phyloP scores from a whole-genome alignment of 495 filamentous ascomycete genomes.

The Astrothelium macrocarpum region DNA sequence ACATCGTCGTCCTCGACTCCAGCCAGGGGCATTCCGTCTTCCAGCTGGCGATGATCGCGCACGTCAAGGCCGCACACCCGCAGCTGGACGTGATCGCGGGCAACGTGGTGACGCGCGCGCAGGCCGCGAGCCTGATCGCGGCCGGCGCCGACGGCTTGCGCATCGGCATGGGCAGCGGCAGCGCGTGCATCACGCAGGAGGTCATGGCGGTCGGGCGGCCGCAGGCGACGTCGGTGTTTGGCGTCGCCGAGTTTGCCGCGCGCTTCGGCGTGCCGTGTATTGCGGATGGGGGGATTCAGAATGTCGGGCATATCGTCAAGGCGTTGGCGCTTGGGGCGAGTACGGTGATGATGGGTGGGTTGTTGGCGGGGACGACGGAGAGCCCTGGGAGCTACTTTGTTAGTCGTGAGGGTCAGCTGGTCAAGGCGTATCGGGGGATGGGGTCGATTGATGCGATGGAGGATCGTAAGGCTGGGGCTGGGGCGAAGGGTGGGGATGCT shows the following conservation, averaged over 20 bases:
- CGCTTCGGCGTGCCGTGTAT: slow-evolving; percentile 96
- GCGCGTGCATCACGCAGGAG: slow-evolving; percentile 98
- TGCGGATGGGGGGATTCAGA: slow-evolving; percentile 95
- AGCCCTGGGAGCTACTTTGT: slow-evolving; percentile 96
- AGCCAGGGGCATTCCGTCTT: slow-evolving; percentile 96
- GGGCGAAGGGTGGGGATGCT: slow-evolving; percentile 48
- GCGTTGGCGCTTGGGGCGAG: slow-evolving; percentile 88
- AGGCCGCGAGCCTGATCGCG: slow-evolving; percentile 84
- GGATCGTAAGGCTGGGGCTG: slow-evolving; percentile 68
- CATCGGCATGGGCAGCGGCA: slow-evolving; percentile 98
- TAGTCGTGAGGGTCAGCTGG: slow-evolving; percentile 86
- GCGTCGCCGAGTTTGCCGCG: slow-evolving; percentile 76
- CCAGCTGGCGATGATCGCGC: slow-evolving; percentile 95
- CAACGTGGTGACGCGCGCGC: slow-evolving; percentile 94
- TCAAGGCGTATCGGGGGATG: slow-evolving; percentile 99
- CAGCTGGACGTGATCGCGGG: slow-evolving; percentile 89
- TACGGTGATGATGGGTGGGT: slow-evolving; percentile 98
- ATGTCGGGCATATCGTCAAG: slow-evolving; percentile 98
- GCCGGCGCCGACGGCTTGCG: slow-evolving; percentile 93
- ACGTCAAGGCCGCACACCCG: slow-evolving; percentile 78
- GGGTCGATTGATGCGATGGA: slow-evolving; percentile 98
- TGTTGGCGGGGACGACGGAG: slow-evolving; percentile 94
- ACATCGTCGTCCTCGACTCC: slow-evolving; percentile 90
- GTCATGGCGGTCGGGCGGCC: slow-evolving; percentile 98
- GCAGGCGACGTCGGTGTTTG: slow-evolving; percentile 85